Evolutionary conservation across 192 early-diverging fungal species (phyloP), one percentile per base, ranked within the genome.

Genomic region (Entomortierella lignicola): DNA sequence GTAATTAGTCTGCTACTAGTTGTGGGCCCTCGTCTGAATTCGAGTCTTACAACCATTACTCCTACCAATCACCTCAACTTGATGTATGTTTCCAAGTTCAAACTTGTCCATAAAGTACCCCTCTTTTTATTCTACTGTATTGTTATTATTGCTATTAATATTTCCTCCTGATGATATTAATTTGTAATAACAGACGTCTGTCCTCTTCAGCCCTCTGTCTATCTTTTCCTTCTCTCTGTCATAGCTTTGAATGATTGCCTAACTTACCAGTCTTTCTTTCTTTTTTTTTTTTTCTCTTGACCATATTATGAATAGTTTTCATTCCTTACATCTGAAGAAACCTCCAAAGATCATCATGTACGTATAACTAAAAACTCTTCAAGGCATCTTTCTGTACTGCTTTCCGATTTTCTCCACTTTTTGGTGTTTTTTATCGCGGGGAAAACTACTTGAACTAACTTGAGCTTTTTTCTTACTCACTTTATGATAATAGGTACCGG

Each of bases 11-110:
- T 20, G 75, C 69, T 31, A 60, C 56, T 68, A n/a, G n/a, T n/a
- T 79, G 67, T 55, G 75, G 67, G 60, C 60, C 67, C 47, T 63
- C 67, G 25, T 30, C 67, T 41, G 75, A 70, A 29, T 65, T 70
- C 32, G 75, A 79, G 62, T 39, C 66, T 20, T 65, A 41, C 62
- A 54, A 62, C 13, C 75, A 69, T 58, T 79, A 65, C 30, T 41
- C 43, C 12, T 43, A 26, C 48, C 72, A 66, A 42, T 70, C 75
- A 26, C 66, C 62, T 3, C 75, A 79, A 52, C 62, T 79, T 43
- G 67, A 70, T 63, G 75, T 79, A 70, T 31, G 62, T 55, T 48
- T 4, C 0, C 50, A 27, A 2, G 34, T 37, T 37, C 5, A 37
- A 37, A 37, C 34, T 37, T 41, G 17, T 0, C 39, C 18, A 20